Evolutionary conservation across 768 basidiomycete genomes (phyloP).

Genomic region (Mycena latifolia): DNA sequence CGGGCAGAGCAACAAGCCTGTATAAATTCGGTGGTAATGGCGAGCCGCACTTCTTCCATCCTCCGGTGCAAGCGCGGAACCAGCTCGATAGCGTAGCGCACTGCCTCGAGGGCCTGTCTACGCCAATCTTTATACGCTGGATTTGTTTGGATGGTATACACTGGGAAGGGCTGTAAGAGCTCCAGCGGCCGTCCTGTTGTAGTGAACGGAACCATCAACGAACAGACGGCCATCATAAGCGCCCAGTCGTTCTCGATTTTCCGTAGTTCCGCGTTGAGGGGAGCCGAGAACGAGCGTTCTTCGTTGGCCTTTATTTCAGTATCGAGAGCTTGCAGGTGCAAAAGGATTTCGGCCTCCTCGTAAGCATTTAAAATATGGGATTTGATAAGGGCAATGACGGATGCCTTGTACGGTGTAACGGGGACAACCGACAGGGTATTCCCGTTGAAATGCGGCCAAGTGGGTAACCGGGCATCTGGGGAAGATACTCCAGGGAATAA

Average conservation of each 20-base stretch:
- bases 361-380: conserved; percentile 27
- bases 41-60: conserved; percentile 29
- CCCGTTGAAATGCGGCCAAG: conserved; percentile 23
- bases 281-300: not conserved
- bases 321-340: conserved; percentile 23
- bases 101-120: conserved; percentile 2
- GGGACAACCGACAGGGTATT: conserved; percentile 21
- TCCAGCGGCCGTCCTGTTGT: conserved; percentile 20
- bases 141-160: conserved; percentile 14
- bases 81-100: conserved; percentile 11
- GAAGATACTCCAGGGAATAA: conserved; percentile 30
- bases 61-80: conserved; percentile 24
- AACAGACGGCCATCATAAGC: conserved; percentile 26
- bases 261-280: not conserved
- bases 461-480: conserved; percentile 6
- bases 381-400: conserved; percentile 29
- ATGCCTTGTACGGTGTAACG: conserved; percentile 22
- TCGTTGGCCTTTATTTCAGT: conserved; percentile 4
- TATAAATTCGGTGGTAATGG: conserved; percentile 27
- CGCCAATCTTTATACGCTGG: conserved; percentile 26
- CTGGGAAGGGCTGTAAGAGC: conserved; percentile 18
- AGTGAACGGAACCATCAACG: conserved; percentile 14
- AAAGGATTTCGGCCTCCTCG: conserved; percentile 16
- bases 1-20: conserved; percentile 12
- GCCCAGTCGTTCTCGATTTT: conserved; percentile 22